A percentile compares a stretch with the other conserved stretches of the same genome.
phyloP scores from a whole-genome alignment of 805 yeast species.

The Spencermartinsiella europaea region DNA sequence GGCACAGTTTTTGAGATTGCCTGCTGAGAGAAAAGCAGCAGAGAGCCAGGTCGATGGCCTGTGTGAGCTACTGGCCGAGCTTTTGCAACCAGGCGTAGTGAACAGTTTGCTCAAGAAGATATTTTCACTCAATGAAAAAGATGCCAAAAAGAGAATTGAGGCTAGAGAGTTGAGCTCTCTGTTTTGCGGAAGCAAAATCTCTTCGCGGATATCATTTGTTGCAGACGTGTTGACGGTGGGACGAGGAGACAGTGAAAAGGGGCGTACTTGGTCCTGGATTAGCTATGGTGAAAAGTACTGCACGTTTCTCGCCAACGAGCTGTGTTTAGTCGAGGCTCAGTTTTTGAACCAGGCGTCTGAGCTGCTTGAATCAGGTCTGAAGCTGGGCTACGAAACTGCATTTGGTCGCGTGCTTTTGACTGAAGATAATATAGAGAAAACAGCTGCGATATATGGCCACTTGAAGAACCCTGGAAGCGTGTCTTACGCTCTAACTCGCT shows the following conservation, averaged over 20 bases:
- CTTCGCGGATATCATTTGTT: slow-evolving; percentile 1
- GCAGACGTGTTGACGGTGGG: neutral
- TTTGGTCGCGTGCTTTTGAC: slow-evolving; percentile 12
- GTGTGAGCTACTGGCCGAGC: slow-evolving; percentile 3
- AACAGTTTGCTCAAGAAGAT: neutral
- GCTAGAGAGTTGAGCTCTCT: slow-evolving; percentile 2
- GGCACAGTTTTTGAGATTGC: neutral
- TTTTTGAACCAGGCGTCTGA: slow-evolving; percentile 3
- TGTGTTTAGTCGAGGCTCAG: slow-evolving; percentile 2
- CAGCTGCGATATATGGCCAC: neutral
- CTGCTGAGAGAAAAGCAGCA: neutral
- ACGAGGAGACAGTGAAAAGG: too few species aligned
- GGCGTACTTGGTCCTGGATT: slow-evolving; percentile 17
- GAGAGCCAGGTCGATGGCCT: slow-evolving; percentile 1
- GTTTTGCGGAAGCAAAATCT: slow-evolving; percentile 10
- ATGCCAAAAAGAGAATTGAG: neutral
- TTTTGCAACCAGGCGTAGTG: neutral
- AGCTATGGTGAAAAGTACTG: slow-evolving; percentile 17
- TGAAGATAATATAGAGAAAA: slow-evolving; percentile 1
- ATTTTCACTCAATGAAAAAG: neutral
- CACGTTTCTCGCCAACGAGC: slow-evolving; percentile 21
- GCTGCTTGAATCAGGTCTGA: slow-evolving; percentile 20
- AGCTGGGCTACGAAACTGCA: slow-evolving; percentile 23
- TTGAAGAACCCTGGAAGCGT: slow-evolving; percentile 18
- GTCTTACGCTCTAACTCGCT: slow-evolving; percentile 5